Base-by-base conservation (phyloP, 1,139 yeast species). In the Debaryomyces coudertii region DNA sequence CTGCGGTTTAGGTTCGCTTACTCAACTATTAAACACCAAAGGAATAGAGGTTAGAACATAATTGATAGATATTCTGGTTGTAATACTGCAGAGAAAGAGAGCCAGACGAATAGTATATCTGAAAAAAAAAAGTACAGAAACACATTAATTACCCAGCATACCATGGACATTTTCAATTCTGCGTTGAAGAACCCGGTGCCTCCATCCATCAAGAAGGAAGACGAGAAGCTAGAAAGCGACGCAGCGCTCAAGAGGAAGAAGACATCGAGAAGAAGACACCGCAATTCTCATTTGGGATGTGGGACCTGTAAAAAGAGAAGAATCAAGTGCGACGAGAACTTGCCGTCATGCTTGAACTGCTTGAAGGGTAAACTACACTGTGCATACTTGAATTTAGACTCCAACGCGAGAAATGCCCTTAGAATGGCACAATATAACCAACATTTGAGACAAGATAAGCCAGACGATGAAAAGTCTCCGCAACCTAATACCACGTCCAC, bases 271-370 rank as follows among this genome's bases (percentile, higher is more conserved):
- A 65, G 87, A 53, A 78, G 81, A 49, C 88, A 83, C 62, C 71
- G 84, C 49, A 83, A 83, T 62, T 80, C 85, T 14, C 87, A 82
- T 57, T 70, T 65, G 46, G 84, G 85, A 27, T 83, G 89, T 65
- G 82, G 83, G 4, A 82, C 85, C 33, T 83, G 89, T 65, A 82
- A 83, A 55, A 76, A 80, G 53, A 73, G 88, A 50, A 68, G 88
- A 49, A 82, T 83, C 58, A 83, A 83, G 58, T 83, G 89, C 63
- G 87, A 83, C 62, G 89, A 83, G 58, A 73, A 76, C 46, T 67
- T 82, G 27, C 88, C 87, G 0, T 71, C 76, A 29, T 83, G 89
- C 56, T 68, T 76, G 43, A 83, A 83, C 57, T 83, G 88, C 58
- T 57, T 73, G 44, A 78, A 82, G 60, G 84, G 87, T 7, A 80